Evolutionary conservation across 2,329 filamentous ascomycete genomes (phyloP).

Genomic region (Fusarium clavum): DNA sequence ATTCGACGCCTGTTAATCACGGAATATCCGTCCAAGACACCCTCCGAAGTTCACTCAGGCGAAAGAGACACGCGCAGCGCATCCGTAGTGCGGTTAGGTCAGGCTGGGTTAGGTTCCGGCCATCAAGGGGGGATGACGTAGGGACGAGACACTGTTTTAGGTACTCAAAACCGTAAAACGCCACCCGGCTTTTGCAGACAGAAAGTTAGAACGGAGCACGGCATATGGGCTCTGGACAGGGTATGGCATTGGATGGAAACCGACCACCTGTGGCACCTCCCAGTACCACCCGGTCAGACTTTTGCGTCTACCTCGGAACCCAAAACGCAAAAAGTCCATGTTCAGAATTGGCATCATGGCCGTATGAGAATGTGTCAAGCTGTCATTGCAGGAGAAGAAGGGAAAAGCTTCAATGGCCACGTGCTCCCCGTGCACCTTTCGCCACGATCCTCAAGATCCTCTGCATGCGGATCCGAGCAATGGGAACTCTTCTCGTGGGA

Average conservation of each 20-base stretch:
- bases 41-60: neutral
- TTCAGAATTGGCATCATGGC: constrained; percentile 8
- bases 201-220: neutral
- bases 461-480: neutral
- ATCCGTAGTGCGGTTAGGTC: neutral
- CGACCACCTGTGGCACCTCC: neutral
- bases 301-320: constrained; percentile 1
- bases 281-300: constrained; percentile 3
- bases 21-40: neutral
- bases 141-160: constrained; percentile 7
- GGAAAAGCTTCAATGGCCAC: constrained; percentile 6
- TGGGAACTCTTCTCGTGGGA: neutral
- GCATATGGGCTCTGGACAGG: neutral
- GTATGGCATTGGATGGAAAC: neutral
- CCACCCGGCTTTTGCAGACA: constrained; percentile 15
- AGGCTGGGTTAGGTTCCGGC: neutral
- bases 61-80: neutral
- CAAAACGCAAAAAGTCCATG: constrained; percentile 12
- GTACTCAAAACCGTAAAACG: constrained; percentile 9
- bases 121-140: constrained; percentile 1
- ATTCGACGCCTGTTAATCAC: neutral
- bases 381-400: constrained; percentile 20
- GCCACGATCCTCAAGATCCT: constrained; percentile 18
- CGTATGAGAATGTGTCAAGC: constrained; percentile 29
- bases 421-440: constrained; percentile 11